phyloP scores from a whole-genome alignment of 2,329 filamentous ascomycete genomes.

The Colletotrichum destructivum region DNA sequence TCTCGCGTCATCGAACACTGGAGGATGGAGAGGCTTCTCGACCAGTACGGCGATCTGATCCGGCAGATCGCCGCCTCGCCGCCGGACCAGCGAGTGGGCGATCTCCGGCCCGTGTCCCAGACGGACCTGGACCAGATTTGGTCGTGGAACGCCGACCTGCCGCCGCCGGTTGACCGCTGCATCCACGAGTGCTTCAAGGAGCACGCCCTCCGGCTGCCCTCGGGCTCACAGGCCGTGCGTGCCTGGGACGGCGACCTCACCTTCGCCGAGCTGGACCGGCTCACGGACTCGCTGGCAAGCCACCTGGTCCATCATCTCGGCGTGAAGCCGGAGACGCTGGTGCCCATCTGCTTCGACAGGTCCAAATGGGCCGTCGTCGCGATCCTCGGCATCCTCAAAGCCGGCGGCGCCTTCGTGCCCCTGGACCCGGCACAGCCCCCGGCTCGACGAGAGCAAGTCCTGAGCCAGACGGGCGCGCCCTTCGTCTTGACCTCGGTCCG shows the following conservation, averaged over 20 bases:
- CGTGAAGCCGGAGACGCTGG: not conserved
- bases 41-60: not conserved
- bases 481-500: not conserved
- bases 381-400: slow-evolving; percentile 46
- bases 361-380: slow-evolving; percentile 42
- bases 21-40: slow-evolving; percentile 2
- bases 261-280: slow-evolving; percentile 16
- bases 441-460: not conserved
- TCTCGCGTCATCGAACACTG: not conserved
- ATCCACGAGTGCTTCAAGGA: not conserved
- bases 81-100: not conserved
- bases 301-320: not conserved
- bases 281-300: slow-evolving; percentile 17
- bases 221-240: slow-evolving; percentile 41
- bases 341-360: slow-evolving; percentile 46
- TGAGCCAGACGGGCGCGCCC: not conserved
- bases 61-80: not conserved
- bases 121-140: not conserved
- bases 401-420: slow-evolving; percentile 47
- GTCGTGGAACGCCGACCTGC: not conserved
- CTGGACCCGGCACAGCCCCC: slow-evolving; percentile 20
- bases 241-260: slow-evolving; percentile 18
- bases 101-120: not conserved
- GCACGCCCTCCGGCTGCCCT: slow-evolving; percentile 35
- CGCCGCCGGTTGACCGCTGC: slow-evolving; percentile 1